Conservation (phyloP, 176 grass and related monocot species). For the Oryza officinalis region DNA sequence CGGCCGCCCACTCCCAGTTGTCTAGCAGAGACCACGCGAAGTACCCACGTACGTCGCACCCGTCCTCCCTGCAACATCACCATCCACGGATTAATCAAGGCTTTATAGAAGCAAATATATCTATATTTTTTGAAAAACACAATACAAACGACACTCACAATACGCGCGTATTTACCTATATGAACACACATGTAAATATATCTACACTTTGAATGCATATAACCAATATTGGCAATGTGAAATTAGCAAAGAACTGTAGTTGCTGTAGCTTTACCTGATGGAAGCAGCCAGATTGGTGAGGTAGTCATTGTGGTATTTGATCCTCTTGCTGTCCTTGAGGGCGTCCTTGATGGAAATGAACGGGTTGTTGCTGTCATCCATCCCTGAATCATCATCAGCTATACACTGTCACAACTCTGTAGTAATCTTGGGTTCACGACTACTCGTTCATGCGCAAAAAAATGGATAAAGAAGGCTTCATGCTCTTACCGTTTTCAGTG, state of each 20-base stretch:
- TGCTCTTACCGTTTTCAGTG: conserved; percentile 76
- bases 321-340: conserved; percentile 80
- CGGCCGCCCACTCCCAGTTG: conserved; percentile 97
- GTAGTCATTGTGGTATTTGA: conserved; percentile 82
- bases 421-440: no score
- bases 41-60: conserved; percentile 84
- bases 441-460: background rate
- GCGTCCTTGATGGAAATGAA: conserved; percentile 73
- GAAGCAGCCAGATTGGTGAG: conserved; percentile 68
- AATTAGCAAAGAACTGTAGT: background rate
- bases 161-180: no score
- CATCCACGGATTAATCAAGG: background rate
- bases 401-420: background rate
- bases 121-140: no score
- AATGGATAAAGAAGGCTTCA: background rate
- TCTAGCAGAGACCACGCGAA: conserved; percentile 97
- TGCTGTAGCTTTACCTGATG: conserved; percentile 49
- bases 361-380: conserved; percentile 75
- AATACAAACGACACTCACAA: no score
- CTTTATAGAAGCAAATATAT: background rate
- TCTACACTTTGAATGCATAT: no score
- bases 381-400: conserved; percentile 48
- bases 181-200: no score
- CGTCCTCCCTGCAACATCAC: conserved; percentile 67
- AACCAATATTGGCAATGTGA: background rate